A percentile compares a stretch with the other conserved stretches of the same genome.
These are phyloP conservation scores for Acanthamoeba polyphaga DNA, from an alignment of 208 protist species.

Conservation along the genomic window DNA sequence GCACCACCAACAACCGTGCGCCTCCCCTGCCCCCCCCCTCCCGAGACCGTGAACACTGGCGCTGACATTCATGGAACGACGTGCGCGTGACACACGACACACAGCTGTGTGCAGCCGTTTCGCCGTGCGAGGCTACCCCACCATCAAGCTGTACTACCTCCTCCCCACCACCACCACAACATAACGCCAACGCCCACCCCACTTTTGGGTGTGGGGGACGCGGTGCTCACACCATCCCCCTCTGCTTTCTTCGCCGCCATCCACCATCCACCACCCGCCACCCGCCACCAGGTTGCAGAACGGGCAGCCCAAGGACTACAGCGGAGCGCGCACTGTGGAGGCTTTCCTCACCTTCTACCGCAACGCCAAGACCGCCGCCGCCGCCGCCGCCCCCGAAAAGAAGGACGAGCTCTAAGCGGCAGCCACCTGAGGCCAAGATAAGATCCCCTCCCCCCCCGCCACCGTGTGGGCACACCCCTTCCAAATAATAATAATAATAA, in stretches of 20 bases:
- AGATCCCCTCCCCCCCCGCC: no score
- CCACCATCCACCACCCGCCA: no score
- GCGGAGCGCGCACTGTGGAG: not conserved
- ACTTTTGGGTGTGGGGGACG: no score
- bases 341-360: not conserved
- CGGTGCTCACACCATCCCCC: no score
- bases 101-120: slow-evolving; percentile 37
- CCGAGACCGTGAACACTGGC: not conserved
- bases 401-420: slow-evolving; percentile 7
- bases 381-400: not conserved
- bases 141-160: slow-evolving; percentile 44
- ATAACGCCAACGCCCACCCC: no score
- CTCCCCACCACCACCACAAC: no score
- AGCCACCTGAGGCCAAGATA: not conserved
- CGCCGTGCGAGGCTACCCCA: slow-evolving; percentile 57
- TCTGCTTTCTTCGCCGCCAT: not conserved
- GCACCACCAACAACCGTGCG: slow-evolving; percentile 33
- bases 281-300: not conserved
- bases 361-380: not conserved
- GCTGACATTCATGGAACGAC: not conserved
- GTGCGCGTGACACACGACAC: no score
- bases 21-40: no score
- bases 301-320: not conserved
- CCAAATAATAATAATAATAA: no score
- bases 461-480: no score